Percentiles rank a stretch among this genome's conserved stretches.
Evolutionary conservation across 2,329 filamentous ascomycete genomes (phyloP).

Genomic region (Cladosporium colombiae): DNA sequence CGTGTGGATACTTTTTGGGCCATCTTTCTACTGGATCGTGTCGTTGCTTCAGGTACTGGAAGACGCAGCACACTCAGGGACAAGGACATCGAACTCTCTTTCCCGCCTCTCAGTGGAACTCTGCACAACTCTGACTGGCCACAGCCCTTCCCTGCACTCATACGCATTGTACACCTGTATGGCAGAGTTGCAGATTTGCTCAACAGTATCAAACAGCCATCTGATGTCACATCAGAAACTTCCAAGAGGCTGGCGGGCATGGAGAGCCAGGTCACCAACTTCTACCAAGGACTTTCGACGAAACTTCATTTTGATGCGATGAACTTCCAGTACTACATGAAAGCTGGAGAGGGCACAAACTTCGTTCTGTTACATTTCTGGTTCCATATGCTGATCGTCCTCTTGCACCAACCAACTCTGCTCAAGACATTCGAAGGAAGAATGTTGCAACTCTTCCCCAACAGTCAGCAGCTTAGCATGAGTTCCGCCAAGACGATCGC

Average conservation of each 20-base stretch:
- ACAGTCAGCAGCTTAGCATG: constrained; percentile 80
- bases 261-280: constrained; percentile 74
- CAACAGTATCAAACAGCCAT: constrained; percentile 73
- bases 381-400: constrained; percentile 84
- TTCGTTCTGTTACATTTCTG: constrained; percentile 86
- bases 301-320: constrained; percentile 79
- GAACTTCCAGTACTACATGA: constrained; percentile 84
- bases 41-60: constrained; percentile 85
- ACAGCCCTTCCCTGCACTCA: constrained; percentile 74
- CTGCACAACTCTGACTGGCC: constrained; percentile 66
- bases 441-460: constrained; percentile 72
- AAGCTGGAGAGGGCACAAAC: constrained; percentile 77
- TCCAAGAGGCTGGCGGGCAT: constrained; percentile 72
- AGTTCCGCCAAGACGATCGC: constrained; percentile 89
- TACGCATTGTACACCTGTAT: constrained; percentile 83
- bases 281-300: constrained; percentile 72
- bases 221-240: constrained; percentile 74
- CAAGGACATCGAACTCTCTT: constrained; percentile 78
- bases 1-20: constrained; percentile 88
- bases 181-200: constrained; percentile 80
- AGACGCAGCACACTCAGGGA: constrained; percentile 80
- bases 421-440: constrained; percentile 72
- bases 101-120: constrained; percentile 59
- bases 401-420: constrained; percentile 80
- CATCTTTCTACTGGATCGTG: constrained; percentile 81